Evolutionary conservation across 1,284 basidiomycete species (phyloP), one percentile per base, ranked within the genome.

Genomic region (Gymnopus androsaceus): DNA sequence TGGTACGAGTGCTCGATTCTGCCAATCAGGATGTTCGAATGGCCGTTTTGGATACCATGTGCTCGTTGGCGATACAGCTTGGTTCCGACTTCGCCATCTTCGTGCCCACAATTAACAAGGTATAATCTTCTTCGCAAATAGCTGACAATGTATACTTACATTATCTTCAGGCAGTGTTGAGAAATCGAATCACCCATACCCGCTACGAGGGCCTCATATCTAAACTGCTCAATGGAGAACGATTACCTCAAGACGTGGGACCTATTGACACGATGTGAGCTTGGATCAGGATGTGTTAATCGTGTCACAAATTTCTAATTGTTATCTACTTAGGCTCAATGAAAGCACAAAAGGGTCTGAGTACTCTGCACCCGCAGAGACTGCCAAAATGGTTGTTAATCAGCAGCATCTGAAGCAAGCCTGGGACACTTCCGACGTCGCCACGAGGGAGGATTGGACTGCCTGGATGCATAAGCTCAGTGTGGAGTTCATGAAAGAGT

Each of bases 1-100:
- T 99, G 14, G 90, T 95, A 37, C 85, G 97, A 44, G 91, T 98
- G 3, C 76, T 99, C 52, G 86, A 88, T 40, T 80, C 79, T n/a
- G 76, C 82, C 4, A 88, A 83, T 61, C 91, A 92, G 54, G 96
- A 99, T 59, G 77, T 99, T 45, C 82, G 93, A 30, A 83, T 82
- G 69, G 86, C 92, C 0, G 92, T 95, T 7, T 90, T 99, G 88
- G 95, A 98, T 64, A 94, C 95, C 1, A 76, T 99, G 1, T 95
- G 94, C 66, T 91, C 95, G 2, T 76, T 99, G 40, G 88, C 98
- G 27, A 80, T 94, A 45, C 96, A 99, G 68, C 85, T 99, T 52
- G 96, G 96, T 3, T 87, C 95, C 0, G 95, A 98, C 70, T 99
- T 97, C 66, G 94, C 95, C 6, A 95, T 98, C 51, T 99, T 99